Base-by-base conservation (phyloP, 2,329 filamentous ascomycete species). In the Phyllosticta citriasiana region DNA sequence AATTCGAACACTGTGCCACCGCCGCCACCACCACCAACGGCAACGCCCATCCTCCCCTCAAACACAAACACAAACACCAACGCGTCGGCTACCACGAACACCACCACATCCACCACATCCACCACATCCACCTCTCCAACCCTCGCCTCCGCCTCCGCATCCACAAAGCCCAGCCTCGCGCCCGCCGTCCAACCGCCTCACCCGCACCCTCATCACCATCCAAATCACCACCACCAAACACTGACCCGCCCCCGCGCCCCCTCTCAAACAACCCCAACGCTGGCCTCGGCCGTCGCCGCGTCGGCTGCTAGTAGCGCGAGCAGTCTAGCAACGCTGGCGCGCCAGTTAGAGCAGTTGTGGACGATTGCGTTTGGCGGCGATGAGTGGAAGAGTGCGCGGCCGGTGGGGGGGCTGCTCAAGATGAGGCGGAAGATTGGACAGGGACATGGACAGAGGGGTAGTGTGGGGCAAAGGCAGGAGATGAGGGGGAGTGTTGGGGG, bases 351-450 rank as follows among this genome's bases (percentile, higher is more conserved):
- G n/a, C 53, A 55, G 4, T 50, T 60, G 30, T 60, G 58, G 58
- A 56, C 58, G n/a, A 26, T 60, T 12, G 58, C 53, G 1, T 12
- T 60, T 10, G 58, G 58, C 10, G 58, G 58, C 12, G 35, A 56
- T 4, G 53, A 60, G 27, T 60, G 58, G 58, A 60, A 52, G 40
- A 47, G 40, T 7, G n/a, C n/a, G 40, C 40, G 55, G 0, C 4
- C 25, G 33, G 55, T 19, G 4, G 30, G 25, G 51, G 51, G 8
- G 40, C 19, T 19, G 40, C 19, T 22, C 19, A 22, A 22, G 19
- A 22, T 2, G 19, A 22, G 14, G 35, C 16, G 35, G 14, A 27
- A 35, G 16, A 9, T 57, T 10, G 40, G 2, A 16, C 51, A 50
- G 16, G 14, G 30, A 40, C 4, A n/a, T 16, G 6, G 6, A 1